Evolutionary conservation across 2,329 filamentous ascomycete genomes (phyloP).

Genomic region (Alternaria sp.): DNA sequence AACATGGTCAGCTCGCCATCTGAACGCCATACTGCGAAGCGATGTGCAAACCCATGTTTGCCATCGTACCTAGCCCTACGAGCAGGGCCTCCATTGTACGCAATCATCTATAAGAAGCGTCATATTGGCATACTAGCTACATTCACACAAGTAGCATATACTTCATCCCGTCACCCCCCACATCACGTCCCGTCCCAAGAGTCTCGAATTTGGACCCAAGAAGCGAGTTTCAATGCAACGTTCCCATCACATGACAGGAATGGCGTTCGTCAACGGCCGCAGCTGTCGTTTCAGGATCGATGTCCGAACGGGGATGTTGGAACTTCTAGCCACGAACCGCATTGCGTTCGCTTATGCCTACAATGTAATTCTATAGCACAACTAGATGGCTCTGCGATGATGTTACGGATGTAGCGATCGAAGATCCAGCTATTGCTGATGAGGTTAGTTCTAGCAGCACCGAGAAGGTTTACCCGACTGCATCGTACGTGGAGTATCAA

Average conservation of each 20-base stretch:
- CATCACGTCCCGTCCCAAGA: not conserved
- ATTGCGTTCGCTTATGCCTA: not conserved
- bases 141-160: not conserved
- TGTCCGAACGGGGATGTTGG: not conserved
- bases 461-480: not conserved
- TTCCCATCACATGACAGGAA: not conserved
- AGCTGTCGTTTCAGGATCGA: not conserved
- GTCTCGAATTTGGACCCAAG: not conserved
- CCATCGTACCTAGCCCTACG: not conserved
- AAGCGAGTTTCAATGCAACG: not conserved
- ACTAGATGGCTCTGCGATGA: not conserved
- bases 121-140: not conserved
- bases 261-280: not conserved
- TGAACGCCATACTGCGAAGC: conserved; percentile 8
- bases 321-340: not conserved
- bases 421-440: not conserved
- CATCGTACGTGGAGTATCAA: not conserved
- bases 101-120: not conserved
- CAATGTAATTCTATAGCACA: not conserved
- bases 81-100: not conserved
- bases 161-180: not conserved
- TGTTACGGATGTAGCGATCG: not conserved
- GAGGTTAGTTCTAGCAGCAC: no score
- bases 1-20: conserved; percentile 10
- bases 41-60: not conserved